These are phyloP conservation scores for Saturnispora besseyi DNA, from an alignment of 805 yeast genomes.

Conservation along the genomic window DNA sequence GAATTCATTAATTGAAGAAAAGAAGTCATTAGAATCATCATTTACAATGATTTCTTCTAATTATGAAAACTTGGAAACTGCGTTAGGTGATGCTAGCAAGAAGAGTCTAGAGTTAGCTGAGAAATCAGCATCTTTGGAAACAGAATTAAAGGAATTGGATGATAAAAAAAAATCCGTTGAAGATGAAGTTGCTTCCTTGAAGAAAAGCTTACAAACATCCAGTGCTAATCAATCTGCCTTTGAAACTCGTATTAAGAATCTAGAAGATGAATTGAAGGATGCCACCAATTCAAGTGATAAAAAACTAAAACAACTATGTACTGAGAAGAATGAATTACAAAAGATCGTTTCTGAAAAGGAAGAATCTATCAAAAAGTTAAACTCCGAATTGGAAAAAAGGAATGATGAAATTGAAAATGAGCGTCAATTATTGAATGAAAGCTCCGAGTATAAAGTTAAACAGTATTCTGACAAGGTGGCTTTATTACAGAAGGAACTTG, in stretches of 20 bases:
- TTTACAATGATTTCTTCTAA: conserved; percentile 7
- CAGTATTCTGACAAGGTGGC: not conserved
- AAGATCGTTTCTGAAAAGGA: not conserved
- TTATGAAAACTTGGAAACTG: conserved; percentile 4
- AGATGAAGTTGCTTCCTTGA: not conserved
- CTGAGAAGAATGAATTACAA: not conserved
- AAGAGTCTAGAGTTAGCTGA: not conserved
- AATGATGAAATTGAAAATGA: not conserved
- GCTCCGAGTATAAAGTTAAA: not conserved
- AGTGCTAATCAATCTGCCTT: not conserved
- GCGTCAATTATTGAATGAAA: not conserved
- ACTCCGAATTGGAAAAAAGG: not conserved
- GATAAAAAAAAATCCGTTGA: not conserved
- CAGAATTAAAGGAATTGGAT: not conserved
- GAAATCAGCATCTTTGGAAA: not conserved
- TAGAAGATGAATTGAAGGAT: not conserved
- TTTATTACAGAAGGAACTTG: not conserved
- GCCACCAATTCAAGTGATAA: not conserved
- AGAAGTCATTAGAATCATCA: conserved; percentile 4
- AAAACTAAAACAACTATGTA: not conserved
- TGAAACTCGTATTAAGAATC: not conserved
- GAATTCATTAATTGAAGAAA: conserved; percentile 2
- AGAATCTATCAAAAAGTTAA: not conserved
- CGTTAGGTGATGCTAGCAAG: not conserved
- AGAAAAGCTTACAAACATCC: not conserved